A percentile compares a stretch with the other conserved stretches of the same genome.
Conservation (phyloP, 768 basidiomycete genomes). For the Termitomyces sp. region DNA sequence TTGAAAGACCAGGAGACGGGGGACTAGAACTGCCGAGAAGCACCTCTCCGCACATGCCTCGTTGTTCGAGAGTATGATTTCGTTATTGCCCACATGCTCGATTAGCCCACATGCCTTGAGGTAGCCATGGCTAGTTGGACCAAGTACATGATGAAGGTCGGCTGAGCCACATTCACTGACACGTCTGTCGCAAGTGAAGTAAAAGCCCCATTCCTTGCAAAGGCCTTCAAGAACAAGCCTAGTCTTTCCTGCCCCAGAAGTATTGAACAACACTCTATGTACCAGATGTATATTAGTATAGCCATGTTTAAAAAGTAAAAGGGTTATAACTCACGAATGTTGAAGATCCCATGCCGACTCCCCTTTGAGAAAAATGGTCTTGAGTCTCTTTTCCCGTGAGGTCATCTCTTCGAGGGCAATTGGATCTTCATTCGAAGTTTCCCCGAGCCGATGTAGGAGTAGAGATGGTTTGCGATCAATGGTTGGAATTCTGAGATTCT, state of each 20-base stretch:
- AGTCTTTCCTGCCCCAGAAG: background rate
- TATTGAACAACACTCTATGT: background rate
- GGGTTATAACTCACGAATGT: background rate
- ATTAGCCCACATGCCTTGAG: background rate
- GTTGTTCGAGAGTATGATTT: background rate
- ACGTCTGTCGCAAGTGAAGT: background rate
- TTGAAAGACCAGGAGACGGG: background rate
- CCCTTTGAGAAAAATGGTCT: too few species aligned
- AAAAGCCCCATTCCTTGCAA: too few species aligned
- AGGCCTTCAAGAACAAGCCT: background rate
- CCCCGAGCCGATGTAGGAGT: background rate
- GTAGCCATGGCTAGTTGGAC: background rate
- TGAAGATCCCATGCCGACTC: background rate
- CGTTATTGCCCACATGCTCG: too few species aligned
- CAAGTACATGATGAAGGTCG: background rate
- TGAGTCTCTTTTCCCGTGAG: too few species aligned
- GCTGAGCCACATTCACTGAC: slow-evolving; percentile 1
- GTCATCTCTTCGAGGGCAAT: too few species aligned
- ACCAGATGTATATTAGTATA: too few species aligned
- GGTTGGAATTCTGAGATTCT: background rate
- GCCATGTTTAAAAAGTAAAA: too few species aligned
- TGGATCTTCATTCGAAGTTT: background rate
- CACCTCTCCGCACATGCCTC: background rate
- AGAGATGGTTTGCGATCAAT: background rate
- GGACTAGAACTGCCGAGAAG: background rate